These are phyloP conservation scores for Telopea speciosissima DNA, from an alignment of 177 flowering plant species.

Conservation along the genomic window DNA sequence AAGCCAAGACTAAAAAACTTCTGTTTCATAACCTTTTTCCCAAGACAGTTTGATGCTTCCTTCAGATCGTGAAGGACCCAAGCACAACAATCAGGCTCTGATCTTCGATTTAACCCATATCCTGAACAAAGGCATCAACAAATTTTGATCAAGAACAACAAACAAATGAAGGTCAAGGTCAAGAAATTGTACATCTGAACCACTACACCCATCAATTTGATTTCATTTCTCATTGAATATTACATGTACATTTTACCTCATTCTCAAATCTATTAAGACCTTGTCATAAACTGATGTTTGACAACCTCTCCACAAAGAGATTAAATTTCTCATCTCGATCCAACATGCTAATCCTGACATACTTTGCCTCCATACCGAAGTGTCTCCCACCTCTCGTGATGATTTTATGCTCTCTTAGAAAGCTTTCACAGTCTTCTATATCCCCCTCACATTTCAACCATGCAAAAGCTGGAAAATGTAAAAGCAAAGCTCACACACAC, in stretches of 20 bases:
- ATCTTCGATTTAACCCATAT: too few species aligned
- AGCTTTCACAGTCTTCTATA: constrained; percentile 35
- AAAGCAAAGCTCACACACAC: neutral
- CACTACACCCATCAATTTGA: neutral
- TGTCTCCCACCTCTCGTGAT: constrained; percentile 46
- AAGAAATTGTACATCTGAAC: neutral
- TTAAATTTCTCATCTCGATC: constrained; percentile 47
- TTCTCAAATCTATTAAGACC: neutral
- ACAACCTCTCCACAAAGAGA: constrained; percentile 45
- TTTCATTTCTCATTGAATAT: neutral
- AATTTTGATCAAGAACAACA: too few species aligned
- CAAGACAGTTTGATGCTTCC: too few species aligned
- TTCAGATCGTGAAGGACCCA: too few species aligned
- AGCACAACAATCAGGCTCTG: too few species aligned
- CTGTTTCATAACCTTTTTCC: too few species aligned
- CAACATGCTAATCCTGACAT: constrained; percentile 69
- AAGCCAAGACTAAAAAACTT: too few species aligned
- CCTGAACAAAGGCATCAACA: too few species aligned
- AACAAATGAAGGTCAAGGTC: neutral
- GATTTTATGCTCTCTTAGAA: constrained; percentile 40
- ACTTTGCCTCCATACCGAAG: constrained; percentile 44
- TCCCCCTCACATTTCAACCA: constrained; percentile 53
- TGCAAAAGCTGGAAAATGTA: constrained; percentile 55
- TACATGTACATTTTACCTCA: neutral
- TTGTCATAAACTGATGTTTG: constrained; percentile 10